Percentiles rank a stretch among this genome's conserved stretches.
phyloP scores from a whole-genome alignment of 305 asterid genomes.

The Ilex paraguariensis region DNA sequence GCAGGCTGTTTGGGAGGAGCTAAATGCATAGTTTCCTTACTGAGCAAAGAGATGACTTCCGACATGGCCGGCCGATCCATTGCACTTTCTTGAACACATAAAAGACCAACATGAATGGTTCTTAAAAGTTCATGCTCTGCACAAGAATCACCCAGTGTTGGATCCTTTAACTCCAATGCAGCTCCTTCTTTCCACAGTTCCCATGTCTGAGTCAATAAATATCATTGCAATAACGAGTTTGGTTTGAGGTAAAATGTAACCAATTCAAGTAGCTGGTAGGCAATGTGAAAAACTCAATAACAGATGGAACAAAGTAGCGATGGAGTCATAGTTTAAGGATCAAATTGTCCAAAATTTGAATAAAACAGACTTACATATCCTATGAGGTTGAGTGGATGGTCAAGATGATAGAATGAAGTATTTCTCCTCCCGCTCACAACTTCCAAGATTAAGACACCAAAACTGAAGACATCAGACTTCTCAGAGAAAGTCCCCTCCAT shows the following conservation, averaged over 20 bases:
- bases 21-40: constrained; percentile 21
- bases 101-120: constrained; percentile 44
- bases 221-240: too few relatives aligned
- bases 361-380: constrained; percentile 38
- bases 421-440: constrained; percentile 49
- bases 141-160: constrained; percentile 24
- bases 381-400: constrained; percentile 41
- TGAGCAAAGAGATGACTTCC: constrained; percentile 39
- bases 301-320: too few relatives aligned
- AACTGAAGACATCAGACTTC: constrained; percentile 61
- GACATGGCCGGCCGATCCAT: constrained; percentile 48
- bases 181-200: constrained; percentile 37
- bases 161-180: constrained; percentile 42
- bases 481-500: constrained; percentile 59
- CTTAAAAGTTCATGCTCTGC: constrained; percentile 20
- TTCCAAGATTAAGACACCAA: constrained; percentile 52
- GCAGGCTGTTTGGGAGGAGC: constrained; percentile 38
- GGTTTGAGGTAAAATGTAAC: too few relatives aligned
- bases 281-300: too few relatives aligned
- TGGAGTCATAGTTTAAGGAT: too few relatives aligned
- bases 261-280: too few relatives aligned
- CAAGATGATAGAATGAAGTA: constrained; percentile 32
- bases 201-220: constrained; percentile 42
- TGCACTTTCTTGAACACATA: constrained; percentile 53
- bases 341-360: too few relatives aligned